A percentile compares a stretch with the other conserved stretches of the same genome.
Conservation (phyloP, 768 basidiomycete species). For the Naganishia vaughanmartiniae region DNA sequence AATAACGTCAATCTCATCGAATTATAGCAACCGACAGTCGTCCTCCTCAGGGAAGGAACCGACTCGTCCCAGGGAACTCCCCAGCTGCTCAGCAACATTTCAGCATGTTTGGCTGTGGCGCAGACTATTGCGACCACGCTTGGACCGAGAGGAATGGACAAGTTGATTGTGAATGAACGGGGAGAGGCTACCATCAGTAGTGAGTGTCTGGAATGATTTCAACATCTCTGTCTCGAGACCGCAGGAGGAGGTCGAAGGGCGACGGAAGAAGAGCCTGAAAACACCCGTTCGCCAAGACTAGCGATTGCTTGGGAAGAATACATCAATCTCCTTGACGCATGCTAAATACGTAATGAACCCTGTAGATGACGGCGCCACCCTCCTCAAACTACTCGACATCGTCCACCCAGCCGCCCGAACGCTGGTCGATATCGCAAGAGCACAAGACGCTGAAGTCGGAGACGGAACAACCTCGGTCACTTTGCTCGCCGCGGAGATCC, state of each 20-base stretch:
- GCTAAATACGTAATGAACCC: not conserved
- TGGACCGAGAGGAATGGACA: conserved; percentile 99
- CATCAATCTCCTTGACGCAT: not conserved
- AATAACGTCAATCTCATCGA: not conserved
- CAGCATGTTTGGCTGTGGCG: conserved; percentile 89
- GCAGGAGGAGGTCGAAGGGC: no score
- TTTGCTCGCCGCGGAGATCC: conserved; percentile 83
- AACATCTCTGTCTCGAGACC: no score
- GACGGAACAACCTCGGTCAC: conserved; percentile 98
- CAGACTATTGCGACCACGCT: conserved; percentile 89
- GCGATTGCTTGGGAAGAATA: not conserved
- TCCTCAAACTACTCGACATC: conserved; percentile 93
- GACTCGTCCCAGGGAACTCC: conserved; percentile 91
- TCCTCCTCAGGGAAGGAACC: conserved; percentile 92
- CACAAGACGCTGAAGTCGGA: conserved; percentile 98
- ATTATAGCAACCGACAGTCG: conserved; percentile 88
- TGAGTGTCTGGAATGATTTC: conserved; percentile 30
- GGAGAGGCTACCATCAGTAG: conserved; percentile 97
- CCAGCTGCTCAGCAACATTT: conserved; percentile 90
- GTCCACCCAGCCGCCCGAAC: conserved; percentile 96
- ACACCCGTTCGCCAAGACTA: no score
- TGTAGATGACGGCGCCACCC: conserved; percentile 89
- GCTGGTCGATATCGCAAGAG: conserved; percentile 95
- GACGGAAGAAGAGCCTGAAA: no score
- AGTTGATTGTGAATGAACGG: conserved; percentile 86